Evolutionary conservation across 495 filamentous ascomycete species (phyloP).

Genomic region (Neurospora africana): DNA sequence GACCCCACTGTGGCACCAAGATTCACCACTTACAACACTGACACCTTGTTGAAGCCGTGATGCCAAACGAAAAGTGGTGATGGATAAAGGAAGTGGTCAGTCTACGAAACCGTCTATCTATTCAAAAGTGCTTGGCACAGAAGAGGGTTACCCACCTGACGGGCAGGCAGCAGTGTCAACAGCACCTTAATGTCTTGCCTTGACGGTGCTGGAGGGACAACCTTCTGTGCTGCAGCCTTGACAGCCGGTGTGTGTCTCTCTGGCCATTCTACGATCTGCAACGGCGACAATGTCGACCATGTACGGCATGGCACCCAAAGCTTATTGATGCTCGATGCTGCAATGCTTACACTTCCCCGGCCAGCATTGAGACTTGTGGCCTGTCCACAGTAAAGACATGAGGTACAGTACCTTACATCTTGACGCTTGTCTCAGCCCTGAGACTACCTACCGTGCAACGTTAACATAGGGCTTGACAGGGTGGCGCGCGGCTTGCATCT

Average conservation of each 20-base stretch:
- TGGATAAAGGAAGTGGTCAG: too few species aligned
- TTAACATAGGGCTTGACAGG: not conserved
- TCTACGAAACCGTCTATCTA: too few species aligned
- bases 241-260: not conserved
- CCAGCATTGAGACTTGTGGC: not conserved
- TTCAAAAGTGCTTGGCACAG: too few species aligned
- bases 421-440: not conserved
- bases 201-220: not conserved
- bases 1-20: not conserved
- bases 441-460: not conserved
- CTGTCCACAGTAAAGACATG: not conserved
- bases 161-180: too few species aligned
- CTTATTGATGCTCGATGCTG: not conserved
- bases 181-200: not conserved
- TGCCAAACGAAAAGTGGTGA: too few species aligned
- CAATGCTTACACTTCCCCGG: not conserved
- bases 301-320: not conserved
- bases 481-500: not conserved
- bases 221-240: not conserved
- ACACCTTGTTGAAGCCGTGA: too few species aligned
- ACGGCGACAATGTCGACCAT: not conserved
- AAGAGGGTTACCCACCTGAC: too few species aligned
- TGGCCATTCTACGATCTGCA: not conserved
- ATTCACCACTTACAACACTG: too few species aligned
- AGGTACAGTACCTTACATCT: not conserved